Base-by-base conservation (phyloP, 768 basidiomycete species). In the Leucosporidium scottii region DNA sequence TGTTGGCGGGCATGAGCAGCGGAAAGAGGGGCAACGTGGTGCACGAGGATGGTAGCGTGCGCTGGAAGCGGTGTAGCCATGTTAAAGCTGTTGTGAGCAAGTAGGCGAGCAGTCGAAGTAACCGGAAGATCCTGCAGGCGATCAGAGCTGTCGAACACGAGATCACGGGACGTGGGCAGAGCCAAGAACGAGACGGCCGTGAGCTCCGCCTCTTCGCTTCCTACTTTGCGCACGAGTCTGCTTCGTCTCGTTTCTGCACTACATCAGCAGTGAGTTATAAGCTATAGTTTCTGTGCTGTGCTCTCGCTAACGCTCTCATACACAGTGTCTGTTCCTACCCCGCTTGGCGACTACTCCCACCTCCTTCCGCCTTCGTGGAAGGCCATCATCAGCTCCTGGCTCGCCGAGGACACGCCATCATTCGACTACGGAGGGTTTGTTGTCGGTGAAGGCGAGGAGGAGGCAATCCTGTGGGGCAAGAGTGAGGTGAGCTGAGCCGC, bases 401-500 rank as follows among this genome's bases (percentile, higher is more conserved):
- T 93, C 36, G 85, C 85, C 12, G 94, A 99, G 79, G 94, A 98
- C 76, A 89, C 88, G 0, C 94, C 94, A 1, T 93, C 91, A 1
- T 96, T 97, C 73, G 94, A 99, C 79, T 96, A 91, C 72, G 93
- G 89, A 49, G 94, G 94, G 3, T 94, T 89, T 75, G 91, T 98
- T 58, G 94, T 99, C 13, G 94, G 94, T 20, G 93, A 98, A 76
- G 87, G 84, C 10, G 80, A 84, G 48, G 86, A 91, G 51, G 87
- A 89, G 77, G 96, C 96, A 10, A 88, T 86, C 76, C 84, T 98
- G 23, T 83, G 91, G 73, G 94, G 93, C 59, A 98, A 99, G 80
- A 91, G 91, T 67, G 85, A 85, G 61, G 82, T 85, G 64, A 73
- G 83, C 23, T 51, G 18, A 12, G 10, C 39, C 15, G 8, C 39